Percentiles rank a stretch among this genome's conserved stretches.
Conservation (phyloP, 345 rosid species). For the Kernera saxatilis region DNA sequence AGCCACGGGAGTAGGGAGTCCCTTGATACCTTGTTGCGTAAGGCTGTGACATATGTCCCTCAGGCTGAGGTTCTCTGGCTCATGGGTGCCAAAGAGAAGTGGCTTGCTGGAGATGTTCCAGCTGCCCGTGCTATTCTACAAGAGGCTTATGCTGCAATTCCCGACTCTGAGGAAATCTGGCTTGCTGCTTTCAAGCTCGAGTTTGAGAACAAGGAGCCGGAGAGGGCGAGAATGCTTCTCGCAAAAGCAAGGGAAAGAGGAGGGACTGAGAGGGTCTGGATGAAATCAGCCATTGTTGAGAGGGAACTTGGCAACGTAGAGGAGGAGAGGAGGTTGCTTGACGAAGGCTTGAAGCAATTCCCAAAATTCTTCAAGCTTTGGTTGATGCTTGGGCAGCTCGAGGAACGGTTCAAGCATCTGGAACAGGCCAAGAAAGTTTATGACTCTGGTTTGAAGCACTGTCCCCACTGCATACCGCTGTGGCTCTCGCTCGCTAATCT, state of each 20-base stretch:
- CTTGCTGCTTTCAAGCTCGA: constrained; percentile 97
- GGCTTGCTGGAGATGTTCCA: constrained; percentile 97
- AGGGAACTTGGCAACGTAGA: constrained; percentile 71
- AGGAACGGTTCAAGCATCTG: constrained; percentile 56
- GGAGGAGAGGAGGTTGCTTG: constrained; percentile 77
- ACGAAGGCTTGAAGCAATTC: constrained; percentile 77
- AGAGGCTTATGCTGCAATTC: constrained; percentile 93
- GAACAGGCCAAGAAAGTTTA: constrained; percentile 67
- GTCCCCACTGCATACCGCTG: constrained; percentile 57
- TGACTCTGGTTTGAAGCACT: constrained; percentile 62
- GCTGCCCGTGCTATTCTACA: constrained; percentile 90
- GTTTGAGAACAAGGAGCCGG: constrained; percentile 94
- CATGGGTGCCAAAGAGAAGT: constrained; percentile 97
- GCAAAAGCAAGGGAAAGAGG: constrained; percentile 95
- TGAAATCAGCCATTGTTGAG: constrained; percentile 96
- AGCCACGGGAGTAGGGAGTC: constrained; percentile 89
- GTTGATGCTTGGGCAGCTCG: constrained; percentile 97
- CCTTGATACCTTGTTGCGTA: constrained; percentile 76
- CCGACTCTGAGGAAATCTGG: constrained; percentile 88
- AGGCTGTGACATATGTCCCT: constrained; percentile 82
- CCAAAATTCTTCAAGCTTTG: constrained; percentile 82
- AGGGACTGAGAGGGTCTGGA: constrained; percentile 96
- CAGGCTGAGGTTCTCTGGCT: constrained; percentile 98
- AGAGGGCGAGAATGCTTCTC: constrained; percentile 90
- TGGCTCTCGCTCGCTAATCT: constrained; percentile 81